phyloP scores from a whole-genome alignment of 106 monocot genomes.

The Dioscorea alata region DNA sequence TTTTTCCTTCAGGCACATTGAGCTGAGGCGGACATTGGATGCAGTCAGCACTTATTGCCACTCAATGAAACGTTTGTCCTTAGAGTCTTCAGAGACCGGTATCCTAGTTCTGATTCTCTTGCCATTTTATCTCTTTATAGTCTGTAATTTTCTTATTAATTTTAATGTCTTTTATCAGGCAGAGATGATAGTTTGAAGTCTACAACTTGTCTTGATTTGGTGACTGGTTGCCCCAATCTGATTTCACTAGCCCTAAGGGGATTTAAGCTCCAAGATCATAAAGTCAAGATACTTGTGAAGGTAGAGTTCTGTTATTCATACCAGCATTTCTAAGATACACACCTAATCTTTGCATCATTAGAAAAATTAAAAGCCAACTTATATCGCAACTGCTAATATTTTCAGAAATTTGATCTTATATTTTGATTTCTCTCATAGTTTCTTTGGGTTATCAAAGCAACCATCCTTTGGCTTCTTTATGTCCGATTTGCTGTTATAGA shows the following conservation, averaged over 20 bases:
- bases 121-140: background rate
- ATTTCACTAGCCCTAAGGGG: slow-evolving; percentile 49
- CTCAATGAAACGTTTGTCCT: slow-evolving; percentile 37
- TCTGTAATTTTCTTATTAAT: background rate
- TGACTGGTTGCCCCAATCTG: slow-evolving; percentile 50
- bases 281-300: slow-evolving; percentile 40
- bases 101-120: background rate
- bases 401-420: too few relatives aligned
- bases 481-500: background rate
- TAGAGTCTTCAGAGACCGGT: slow-evolving; percentile 62
- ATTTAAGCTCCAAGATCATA: slow-evolving; percentile 52
- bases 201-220: slow-evolving; percentile 38
- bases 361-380: too few relatives aligned
- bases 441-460: too few relatives aligned
- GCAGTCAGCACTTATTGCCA: slow-evolving; percentile 47
- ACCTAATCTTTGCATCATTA: too few relatives aligned
- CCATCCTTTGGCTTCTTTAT: too few relatives aligned
- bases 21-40: slow-evolving; percentile 43
- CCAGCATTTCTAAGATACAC: too few relatives aligned
- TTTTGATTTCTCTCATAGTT: too few relatives aligned
- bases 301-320: slow-evolving; percentile 11
- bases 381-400: too few relatives aligned
- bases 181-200: slow-evolving; percentile 63
- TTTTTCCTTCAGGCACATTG: slow-evolving; percentile 40
- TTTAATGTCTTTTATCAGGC: slow-evolving; percentile 26